Conservation (phyloP, 768 basidiomycete species). For the Baorangia bicolor region DNA sequence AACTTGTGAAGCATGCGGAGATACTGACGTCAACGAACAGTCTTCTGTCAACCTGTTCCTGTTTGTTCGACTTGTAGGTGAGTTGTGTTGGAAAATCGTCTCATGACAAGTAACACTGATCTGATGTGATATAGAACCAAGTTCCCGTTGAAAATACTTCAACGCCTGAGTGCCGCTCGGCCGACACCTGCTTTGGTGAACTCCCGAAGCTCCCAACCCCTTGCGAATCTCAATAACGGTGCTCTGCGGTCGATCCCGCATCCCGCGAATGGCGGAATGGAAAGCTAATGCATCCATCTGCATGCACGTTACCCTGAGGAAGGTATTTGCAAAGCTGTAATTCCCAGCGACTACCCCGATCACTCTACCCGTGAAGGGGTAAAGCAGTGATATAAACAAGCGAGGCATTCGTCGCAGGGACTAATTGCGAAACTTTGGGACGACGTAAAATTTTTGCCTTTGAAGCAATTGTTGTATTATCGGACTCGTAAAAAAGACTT, state of each 20-base stretch:
- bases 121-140: constrained; percentile 62
- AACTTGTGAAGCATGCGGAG: not conserved
- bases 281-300: constrained; percentile 6
- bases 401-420: constrained; percentile 26
- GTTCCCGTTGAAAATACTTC: constrained; percentile 91
- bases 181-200: constrained; percentile 36
- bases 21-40: constrained; percentile 40
- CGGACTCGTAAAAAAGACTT: not conserved
- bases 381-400: constrained; percentile 60
- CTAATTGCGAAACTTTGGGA: constrained; percentile 10
- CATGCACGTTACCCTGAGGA: not conserved
- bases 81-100: constrained; percentile 30
- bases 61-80: constrained; percentile 94
- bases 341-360: not conserved
- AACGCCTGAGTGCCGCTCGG: constrained; percentile 68
- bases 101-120: not conserved
- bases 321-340: not conserved
- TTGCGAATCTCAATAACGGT: constrained; percentile 35
- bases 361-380: constrained; percentile 29
- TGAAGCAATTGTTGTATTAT: not conserved
- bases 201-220: constrained; percentile 32
- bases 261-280: constrained; percentile 19
- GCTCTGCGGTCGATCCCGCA: constrained; percentile 19
- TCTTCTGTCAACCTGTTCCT: constrained; percentile 91
- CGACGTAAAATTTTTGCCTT: constrained; percentile 41